These are phyloP conservation scores for Euphorbia peplus DNA, from an alignment of 345 rosid species.

Conservation along the genomic window DNA sequence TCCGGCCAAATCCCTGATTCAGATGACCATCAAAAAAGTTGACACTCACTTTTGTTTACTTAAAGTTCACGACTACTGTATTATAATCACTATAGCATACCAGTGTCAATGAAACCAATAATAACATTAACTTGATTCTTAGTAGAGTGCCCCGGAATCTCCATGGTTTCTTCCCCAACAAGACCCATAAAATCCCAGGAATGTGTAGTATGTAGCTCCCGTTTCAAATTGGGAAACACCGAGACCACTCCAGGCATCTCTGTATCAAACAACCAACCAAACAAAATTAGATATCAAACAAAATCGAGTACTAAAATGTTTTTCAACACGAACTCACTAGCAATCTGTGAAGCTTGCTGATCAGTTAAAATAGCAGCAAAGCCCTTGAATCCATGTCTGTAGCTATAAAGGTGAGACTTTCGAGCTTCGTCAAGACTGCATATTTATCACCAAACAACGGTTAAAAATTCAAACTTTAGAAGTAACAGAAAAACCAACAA, in stretches of 20 bases:
- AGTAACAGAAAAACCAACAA: not conserved
- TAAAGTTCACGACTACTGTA: no score
- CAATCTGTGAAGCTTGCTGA: slow-evolving; percentile 41
- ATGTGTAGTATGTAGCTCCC: slow-evolving; percentile 53
- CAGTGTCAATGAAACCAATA: slow-evolving; percentile 53
- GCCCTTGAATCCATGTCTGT: slow-evolving; percentile 44
- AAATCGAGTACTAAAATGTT: no score
- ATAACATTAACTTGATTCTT: slow-evolving; percentile 46
- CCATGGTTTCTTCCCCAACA: slow-evolving; percentile 42
- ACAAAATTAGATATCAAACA: not conserved
- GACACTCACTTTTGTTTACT: not conserved
- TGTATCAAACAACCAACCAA: slow-evolving; percentile 21
- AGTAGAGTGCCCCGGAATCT: slow-evolving; percentile 50
- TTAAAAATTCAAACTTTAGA: not conserved
- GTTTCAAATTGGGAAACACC: slow-evolving; percentile 45
- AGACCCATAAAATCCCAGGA: slow-evolving; percentile 66
- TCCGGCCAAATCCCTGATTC: slow-evolving; percentile 57
- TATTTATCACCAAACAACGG: not conserved
- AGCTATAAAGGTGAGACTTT: slow-evolving; percentile 46
- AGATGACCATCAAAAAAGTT: not conserved
- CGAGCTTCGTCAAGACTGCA: slow-evolving; percentile 41
- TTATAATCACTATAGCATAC: slow-evolving; percentile 7
- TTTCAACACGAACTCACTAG: slow-evolving; percentile 18
- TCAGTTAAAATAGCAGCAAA: slow-evolving; percentile 48
- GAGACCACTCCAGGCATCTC: slow-evolving; percentile 55